Evolutionary conservation across 345 rosid genomes (phyloP).

Genomic region (Erodium maritimum): DNA sequence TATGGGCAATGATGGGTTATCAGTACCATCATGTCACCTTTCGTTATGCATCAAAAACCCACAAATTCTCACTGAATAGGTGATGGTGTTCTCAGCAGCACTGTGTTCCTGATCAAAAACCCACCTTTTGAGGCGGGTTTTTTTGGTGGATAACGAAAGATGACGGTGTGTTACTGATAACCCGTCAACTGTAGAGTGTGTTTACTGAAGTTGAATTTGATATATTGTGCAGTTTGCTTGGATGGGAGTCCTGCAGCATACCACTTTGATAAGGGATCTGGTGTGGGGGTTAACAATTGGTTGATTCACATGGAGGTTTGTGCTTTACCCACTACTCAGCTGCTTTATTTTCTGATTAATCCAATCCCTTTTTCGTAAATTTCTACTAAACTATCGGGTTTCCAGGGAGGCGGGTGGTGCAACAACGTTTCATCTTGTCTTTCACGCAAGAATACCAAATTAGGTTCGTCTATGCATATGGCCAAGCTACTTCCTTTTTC

Average conservation of each 20-base stretch:
- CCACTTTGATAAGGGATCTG: too few relatives aligned
- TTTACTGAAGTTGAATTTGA: too few relatives aligned
- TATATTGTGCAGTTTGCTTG: slow-evolving; percentile 54
- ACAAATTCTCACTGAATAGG: too few relatives aligned
- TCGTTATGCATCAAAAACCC: too few relatives aligned
- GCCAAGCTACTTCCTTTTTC: slow-evolving; percentile 50
- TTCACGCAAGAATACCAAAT: slow-evolving; percentile 42
- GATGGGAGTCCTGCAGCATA: slow-evolving; percentile 99
- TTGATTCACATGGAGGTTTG: slow-evolving; percentile 74
- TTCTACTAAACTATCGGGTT: not conserved
- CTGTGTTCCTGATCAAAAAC: too few relatives aligned
- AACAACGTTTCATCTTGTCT: slow-evolving; percentile 54
- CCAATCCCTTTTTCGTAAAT: not conserved
- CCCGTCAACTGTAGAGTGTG: too few relatives aligned
- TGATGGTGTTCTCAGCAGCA: too few relatives aligned
- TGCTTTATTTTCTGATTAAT: not conserved
- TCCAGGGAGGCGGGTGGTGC: slow-evolving; percentile 98
- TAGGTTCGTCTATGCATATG: slow-evolving; percentile 84
- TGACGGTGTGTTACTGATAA: too few relatives aligned
- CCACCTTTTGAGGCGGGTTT: too few relatives aligned
- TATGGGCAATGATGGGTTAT: too few relatives aligned
- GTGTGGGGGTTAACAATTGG: slow-evolving; percentile 77
- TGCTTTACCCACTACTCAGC: slow-evolving; percentile 3
- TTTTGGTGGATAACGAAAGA: too few relatives aligned
- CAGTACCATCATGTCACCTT: too few relatives aligned